Evolutionary conservation across 2,329 filamentous ascomycete species (phyloP).

Genomic region (Cladosporium sp.): DNA sequence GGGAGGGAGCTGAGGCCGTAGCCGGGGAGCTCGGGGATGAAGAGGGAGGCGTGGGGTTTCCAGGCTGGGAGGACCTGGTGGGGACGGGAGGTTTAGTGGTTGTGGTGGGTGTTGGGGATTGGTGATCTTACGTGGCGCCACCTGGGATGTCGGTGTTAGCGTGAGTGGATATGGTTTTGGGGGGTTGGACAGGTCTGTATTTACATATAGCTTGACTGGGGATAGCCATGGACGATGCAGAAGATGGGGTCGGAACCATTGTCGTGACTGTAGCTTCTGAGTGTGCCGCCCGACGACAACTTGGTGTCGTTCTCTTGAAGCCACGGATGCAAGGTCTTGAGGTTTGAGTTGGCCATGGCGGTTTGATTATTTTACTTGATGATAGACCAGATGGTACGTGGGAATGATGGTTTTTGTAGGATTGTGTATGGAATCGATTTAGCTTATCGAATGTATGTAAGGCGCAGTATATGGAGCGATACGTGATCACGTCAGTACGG

Average conservation of each 20-base stretch:
- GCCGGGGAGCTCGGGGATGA: constrained; percentile 43
- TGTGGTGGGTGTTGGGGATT: background rate
- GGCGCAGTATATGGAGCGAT: too few species aligned
- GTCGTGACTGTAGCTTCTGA: constrained; percentile 31
- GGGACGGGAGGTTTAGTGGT: background rate
- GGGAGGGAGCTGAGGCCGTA: constrained; percentile 40
- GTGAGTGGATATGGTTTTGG: background rate
- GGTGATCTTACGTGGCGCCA: constrained; percentile 21
- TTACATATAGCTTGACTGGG: constrained; percentile 35
- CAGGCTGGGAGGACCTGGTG: constrained; percentile 34
- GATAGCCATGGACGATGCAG: constrained; percentile 43
- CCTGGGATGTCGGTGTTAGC: constrained; percentile 13
- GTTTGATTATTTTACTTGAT: background rate
- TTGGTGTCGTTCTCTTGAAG: constrained; percentile 23
- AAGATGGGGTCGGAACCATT: constrained; percentile 32
- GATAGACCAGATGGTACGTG: background rate
- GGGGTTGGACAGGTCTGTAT: background rate
- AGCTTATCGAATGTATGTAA: too few species aligned
- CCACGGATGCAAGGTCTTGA: constrained; percentile 26
- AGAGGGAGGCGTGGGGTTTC: constrained; percentile 37
- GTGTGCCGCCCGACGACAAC: constrained; percentile 14
- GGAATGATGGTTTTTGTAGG: background rate
- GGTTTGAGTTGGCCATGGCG: constrained; percentile 21
- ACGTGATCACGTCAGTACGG: too few species aligned
- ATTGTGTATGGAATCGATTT: background rate